Conservation (phyloP, 306 rosid genomes). For the Citrullus amarus region DNA sequence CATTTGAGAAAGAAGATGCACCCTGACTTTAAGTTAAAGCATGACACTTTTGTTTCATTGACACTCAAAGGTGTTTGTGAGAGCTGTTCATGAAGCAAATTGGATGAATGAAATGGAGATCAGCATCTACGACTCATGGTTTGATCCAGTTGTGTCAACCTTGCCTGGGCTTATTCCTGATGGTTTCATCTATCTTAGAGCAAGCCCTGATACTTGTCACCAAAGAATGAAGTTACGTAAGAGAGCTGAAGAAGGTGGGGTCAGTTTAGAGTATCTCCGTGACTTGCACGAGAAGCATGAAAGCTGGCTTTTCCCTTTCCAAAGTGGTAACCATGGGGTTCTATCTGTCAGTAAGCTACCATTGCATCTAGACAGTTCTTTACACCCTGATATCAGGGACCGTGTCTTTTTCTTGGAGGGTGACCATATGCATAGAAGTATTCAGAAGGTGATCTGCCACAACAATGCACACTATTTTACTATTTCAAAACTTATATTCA, state of each 20-base stretch:
- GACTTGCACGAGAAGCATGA: conserved; percentile 92
- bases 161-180: conserved; percentile 97
- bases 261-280: conserved; percentile 62
- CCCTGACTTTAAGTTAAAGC: neutral
- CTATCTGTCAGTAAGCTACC: conserved; percentile 62
- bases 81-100: conserved; percentile 96
- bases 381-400: conserved; percentile 77
- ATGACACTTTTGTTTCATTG: conserved; percentile 16
- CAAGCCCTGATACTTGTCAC: conserved; percentile 98
- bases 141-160: conserved; percentile 91
- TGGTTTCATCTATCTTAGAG: conserved; percentile 94
- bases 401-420: conserved; percentile 95
- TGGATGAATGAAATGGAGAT: conserved; percentile 99
- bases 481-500: conserved; percentile 4
- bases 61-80: conserved; percentile 66
- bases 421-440: conserved; percentile 92
- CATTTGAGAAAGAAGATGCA: neutral
- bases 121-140: conserved; percentile 97
- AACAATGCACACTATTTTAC: neutral
- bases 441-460: conserved; percentile 62
- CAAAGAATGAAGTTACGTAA: conserved; percentile 75
- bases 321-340: conserved; percentile 73
- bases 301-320: conserved; percentile 84
- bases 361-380: conserved; percentile 49
- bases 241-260: conserved; percentile 90